Evolutionary conservation across 257 asterid genomes (phyloP).

Genomic region (Gentiana straminea): DNA sequence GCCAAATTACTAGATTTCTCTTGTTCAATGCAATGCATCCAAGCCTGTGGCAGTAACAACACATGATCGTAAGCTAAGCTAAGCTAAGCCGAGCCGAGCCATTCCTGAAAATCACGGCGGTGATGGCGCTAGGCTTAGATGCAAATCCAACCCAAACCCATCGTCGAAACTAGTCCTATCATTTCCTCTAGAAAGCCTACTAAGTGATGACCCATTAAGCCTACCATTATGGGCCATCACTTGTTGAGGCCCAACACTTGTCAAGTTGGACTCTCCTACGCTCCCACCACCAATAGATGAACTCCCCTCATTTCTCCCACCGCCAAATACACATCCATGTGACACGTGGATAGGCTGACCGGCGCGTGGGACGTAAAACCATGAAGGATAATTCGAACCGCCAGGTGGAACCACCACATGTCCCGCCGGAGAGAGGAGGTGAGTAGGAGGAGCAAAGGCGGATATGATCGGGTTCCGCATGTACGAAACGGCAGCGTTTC

Average conservation of each 20-base stretch:
- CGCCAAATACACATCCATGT: conserved; percentile 58
- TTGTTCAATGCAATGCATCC: background rate
- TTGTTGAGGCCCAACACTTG: conserved; percentile 47
- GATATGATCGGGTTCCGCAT: conserved; percentile 84
- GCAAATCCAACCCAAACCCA: conserved; percentile 71
- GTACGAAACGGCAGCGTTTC: conserved; percentile 85
- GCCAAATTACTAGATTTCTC: no score
- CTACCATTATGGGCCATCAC: conserved; percentile 45
- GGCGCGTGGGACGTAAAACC: conserved; percentile 78
- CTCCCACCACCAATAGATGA: conserved; percentile 31
- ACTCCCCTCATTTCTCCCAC: conserved; percentile 40
- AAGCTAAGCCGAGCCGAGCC: background rate
- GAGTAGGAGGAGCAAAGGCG: conserved; percentile 78
- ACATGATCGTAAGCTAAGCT: no score
- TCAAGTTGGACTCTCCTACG: conserved; percentile 41
- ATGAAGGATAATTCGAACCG: conserved; percentile 32
- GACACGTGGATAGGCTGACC: conserved; percentile 58
- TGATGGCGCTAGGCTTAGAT: conserved; percentile 89
- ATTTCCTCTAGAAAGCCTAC: conserved; percentile 47
- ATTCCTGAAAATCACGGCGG: conserved; percentile 34
- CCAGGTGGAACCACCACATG: conserved; percentile 21
- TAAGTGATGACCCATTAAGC: conserved; percentile 62
- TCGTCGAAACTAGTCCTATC: conserved; percentile 67
- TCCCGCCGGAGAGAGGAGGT: conserved; percentile 58
- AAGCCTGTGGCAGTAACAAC: background rate